A percentile compares a stretch with the other conserved stretches of the same genome.
These are phyloP conservation scores for Acorus gramineus DNA, from an alignment of 106 monocot genomes.

Conservation along the genomic window DNA sequence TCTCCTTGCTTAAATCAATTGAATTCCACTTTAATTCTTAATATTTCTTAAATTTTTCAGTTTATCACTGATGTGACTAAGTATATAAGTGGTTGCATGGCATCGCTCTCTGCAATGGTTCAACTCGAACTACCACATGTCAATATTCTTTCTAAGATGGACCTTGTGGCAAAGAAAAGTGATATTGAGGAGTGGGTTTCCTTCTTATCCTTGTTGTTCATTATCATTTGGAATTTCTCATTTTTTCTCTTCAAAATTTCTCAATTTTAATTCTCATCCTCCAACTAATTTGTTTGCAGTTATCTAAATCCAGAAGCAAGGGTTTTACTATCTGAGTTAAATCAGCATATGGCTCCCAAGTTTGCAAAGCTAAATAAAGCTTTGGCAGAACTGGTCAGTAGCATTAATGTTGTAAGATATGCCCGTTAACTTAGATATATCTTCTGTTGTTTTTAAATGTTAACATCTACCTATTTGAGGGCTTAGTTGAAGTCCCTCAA, in stretches of 20 bases:
- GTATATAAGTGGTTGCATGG: conserved; percentile 94
- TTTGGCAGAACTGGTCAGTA: conserved; percentile 74
- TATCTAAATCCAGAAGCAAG: conserved; percentile 78
- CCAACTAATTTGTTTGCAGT: conserved; percentile 22
- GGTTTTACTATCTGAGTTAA: conserved; percentile 60
- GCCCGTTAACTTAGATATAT: too few species aligned
- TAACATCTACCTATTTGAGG: too few species aligned
- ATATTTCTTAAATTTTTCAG: conserved; percentile 24
- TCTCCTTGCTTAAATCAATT: too few species aligned
- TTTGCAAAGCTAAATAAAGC: conserved; percentile 77
- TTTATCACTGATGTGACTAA: conserved; percentile 90
- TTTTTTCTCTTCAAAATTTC: neutral
- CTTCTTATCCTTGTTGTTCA: neutral
- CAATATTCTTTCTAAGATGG: conserved; percentile 97
- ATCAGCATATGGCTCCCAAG: conserved; percentile 78
- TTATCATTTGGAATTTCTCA: neutral
- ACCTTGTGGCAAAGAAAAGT: conserved; percentile 63
- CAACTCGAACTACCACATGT: conserved; percentile 92
- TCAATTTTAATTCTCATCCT: neutral
- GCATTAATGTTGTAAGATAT: too few species aligned
- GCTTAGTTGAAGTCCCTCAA: too few species aligned
- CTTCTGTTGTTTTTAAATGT: too few species aligned
- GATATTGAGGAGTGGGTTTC: conserved; percentile 57
- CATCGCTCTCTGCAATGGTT: conserved; percentile 94
- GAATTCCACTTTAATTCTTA: neutral